Percentiles rank a stretch among this genome's conserved stretches.
phyloP scores from a whole-genome alignment of 805 yeast genomes.

The Gaillardinia entomophila region DNA sequence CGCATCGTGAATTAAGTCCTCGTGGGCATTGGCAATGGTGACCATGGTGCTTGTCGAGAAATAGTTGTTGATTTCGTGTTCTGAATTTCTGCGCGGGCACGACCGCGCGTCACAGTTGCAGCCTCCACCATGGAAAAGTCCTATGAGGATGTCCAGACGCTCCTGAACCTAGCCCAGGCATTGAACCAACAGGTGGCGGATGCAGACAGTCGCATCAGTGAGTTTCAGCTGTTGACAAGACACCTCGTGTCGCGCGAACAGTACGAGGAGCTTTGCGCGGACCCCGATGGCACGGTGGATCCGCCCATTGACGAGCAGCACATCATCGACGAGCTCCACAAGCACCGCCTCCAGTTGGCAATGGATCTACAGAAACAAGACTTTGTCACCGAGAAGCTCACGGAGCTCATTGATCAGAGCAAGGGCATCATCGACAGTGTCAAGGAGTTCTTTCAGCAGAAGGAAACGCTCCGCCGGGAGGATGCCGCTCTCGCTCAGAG shows the following conservation, averaged over 20 bases:
- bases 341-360: slow-evolving; percentile 21
- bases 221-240: neutral
- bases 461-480: slow-evolving; percentile 11
- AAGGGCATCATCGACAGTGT: slow-evolving; percentile 27
- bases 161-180: slow-evolving; percentile 4
- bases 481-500: slow-evolving; percentile 8
- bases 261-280: neutral
- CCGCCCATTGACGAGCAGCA: slow-evolving; percentile 4
- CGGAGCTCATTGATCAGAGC: slow-evolving; percentile 27
- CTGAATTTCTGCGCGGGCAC: neutral
- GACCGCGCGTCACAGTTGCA: neutral
- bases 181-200: neutral
- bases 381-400: slow-evolving; percentile 22
- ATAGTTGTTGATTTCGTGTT: neutral
- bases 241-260: neutral
- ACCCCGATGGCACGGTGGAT: neutral
- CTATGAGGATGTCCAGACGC: slow-evolving; percentile 14
- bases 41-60: slow-evolving; percentile 43
- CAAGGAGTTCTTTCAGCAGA: slow-evolving; percentile 21
- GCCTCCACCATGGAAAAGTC: slow-evolving; percentile 12
- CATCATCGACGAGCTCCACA: slow-evolving; percentile 19
- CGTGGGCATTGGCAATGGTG: slow-evolving; percentile 85
- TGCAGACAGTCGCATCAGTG: neutral
- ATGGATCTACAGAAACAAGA: slow-evolving; percentile 38
- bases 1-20: slow-evolving; percentile 93